Evolutionary conservation across 345 rosid species (phyloP), one percentile per base, ranked within the genome.

Genomic region (Eucalyptus curtisii): DNA sequence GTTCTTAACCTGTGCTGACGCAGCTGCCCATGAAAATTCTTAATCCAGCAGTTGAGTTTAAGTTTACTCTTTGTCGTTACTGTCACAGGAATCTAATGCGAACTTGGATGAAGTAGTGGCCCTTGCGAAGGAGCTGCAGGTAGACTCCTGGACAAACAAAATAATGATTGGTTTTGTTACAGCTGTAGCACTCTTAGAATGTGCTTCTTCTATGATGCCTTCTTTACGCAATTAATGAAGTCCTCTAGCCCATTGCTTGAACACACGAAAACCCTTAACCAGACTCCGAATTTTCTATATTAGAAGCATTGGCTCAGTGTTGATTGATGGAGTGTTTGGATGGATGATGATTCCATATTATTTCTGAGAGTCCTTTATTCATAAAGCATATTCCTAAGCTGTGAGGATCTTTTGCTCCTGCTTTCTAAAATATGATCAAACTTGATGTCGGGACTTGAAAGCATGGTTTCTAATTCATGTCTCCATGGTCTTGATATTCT

Each of bases 121-220:
- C 88, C 98, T 98, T 86, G 99, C 99, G 87, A 96, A 97, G 93
- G 97, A 98, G 90, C 98, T 98, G 87, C 99, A 98, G 93, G 93
- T 93, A 91, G 13, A 76, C 45, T 76, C 27, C 82, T 76, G 47
- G 45, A 37, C 82, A 76, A 71, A 71, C 40, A 20, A 10, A 6
- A 71, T 71, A 71, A 19, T 76, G 27, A 37, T 76, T 37, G 82
- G 22, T 71, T 71, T 76, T 76, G 27, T 37, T 37, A 10, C 82
- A 37, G 45, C 45, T 20, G 82, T 37, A 40, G 82, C 82, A 76
- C 82, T 71, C 40, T 33, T 71, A 4, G 44, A 42, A 33, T 33
- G 25, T 33, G 44, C 5, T 71, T 16, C 44, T 52, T 52, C 27
- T 44, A 19, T 20, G 47, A 76, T 37, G 82, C 13, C 47, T 37